A percentile compares a stretch with the other conserved stretches of the same genome.
phyloP scores from a whole-genome alignment of 805 yeast genomes.

The Wickerhamiella brachini region DNA sequence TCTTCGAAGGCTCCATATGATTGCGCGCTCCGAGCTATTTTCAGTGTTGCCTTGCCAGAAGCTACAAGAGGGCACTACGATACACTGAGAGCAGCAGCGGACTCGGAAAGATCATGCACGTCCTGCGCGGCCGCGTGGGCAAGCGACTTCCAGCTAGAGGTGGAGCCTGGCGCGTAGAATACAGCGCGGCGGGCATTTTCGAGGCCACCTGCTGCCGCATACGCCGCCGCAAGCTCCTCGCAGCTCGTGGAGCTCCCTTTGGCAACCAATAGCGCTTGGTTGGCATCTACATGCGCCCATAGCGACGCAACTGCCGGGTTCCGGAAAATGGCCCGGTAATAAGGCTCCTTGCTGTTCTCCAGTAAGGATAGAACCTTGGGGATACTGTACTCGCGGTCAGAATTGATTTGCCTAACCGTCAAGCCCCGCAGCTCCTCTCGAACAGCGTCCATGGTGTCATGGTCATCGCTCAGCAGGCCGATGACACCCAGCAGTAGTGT shows the following conservation, averaged over 20 bases:
- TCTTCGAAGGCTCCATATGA: too few relatives aligned
- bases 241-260: slow-evolving; percentile 35
- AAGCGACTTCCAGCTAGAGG: slow-evolving; percentile 22
- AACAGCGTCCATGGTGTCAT: slow-evolving; percentile 46
- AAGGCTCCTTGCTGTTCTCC: slow-evolving; percentile 24
- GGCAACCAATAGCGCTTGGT: slow-evolving; percentile 47
- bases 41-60: too few relatives aligned
- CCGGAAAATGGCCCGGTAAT: slow-evolving; percentile 60
- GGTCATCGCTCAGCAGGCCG: slow-evolving; percentile 44
- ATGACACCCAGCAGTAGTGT: slow-evolving; percentile 72
- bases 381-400: slow-evolving; percentile 38
- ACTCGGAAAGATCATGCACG: neutral
- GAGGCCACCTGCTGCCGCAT: slow-evolving; percentile 32
- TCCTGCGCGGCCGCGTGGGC: neutral
- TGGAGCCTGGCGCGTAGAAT: slow-evolving; percentile 44
- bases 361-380: slow-evolving; percentile 26
- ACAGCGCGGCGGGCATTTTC: slow-evolving; percentile 55
- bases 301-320: slow-evolving; percentile 57
- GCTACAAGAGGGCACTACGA: neutral
- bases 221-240: slow-evolving; percentile 37
- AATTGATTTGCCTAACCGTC: slow-evolving; percentile 32
- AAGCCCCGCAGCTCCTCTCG: slow-evolving; percentile 49
- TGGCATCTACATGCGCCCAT: slow-evolving; percentile 53
- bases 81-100: neutral
- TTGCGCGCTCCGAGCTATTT: too few relatives aligned